Evolutionary conservation across 2,329 filamentous ascomycete genomes (phyloP).

Genomic region (Apiospora sp.): DNA sequence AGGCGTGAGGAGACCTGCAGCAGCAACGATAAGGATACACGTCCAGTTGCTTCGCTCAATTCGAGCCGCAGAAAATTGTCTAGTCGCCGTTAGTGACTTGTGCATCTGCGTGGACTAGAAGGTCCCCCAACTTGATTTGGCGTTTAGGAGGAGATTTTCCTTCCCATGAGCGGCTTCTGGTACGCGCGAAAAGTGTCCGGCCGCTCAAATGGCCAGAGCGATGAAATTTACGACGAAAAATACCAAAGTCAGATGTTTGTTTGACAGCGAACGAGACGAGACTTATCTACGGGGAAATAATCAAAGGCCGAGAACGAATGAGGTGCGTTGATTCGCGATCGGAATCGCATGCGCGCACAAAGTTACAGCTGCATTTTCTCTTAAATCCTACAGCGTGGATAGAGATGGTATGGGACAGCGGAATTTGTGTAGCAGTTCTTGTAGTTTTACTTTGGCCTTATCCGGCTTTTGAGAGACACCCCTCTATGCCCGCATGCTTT

Average conservation of each 20-base stretch:
- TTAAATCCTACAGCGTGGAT: not conserved
- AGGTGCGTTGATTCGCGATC: constrained; percentile 1
- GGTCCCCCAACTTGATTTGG: constrained; percentile 6
- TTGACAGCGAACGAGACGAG: constrained; percentile 2
- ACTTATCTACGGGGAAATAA: not conserved
- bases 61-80: not conserved
- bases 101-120: constrained; percentile 5
- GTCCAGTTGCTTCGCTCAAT: not conserved
- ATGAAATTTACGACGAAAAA: not conserved
- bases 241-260: not conserved
- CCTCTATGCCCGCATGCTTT: not conserved
- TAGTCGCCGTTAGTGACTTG: not conserved
- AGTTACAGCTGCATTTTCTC: constrained; percentile 1
- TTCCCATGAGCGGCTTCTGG: not conserved
- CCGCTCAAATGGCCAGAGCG: not conserved
- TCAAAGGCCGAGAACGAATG: not conserved
- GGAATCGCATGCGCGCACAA: constrained; percentile 1
- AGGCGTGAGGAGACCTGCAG: constrained; percentile 29
- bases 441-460: constrained; percentile 3
- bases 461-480: not conserved
- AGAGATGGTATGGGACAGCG: constrained; percentile 7
- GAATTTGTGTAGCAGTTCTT: constrained; percentile 4
- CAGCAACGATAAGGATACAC: not conserved
- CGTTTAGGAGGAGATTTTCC: not conserved
- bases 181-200: not conserved